Conservation (phyloP, 2,329 filamentous ascomycete species). For the Aspergillus candidus region DNA sequence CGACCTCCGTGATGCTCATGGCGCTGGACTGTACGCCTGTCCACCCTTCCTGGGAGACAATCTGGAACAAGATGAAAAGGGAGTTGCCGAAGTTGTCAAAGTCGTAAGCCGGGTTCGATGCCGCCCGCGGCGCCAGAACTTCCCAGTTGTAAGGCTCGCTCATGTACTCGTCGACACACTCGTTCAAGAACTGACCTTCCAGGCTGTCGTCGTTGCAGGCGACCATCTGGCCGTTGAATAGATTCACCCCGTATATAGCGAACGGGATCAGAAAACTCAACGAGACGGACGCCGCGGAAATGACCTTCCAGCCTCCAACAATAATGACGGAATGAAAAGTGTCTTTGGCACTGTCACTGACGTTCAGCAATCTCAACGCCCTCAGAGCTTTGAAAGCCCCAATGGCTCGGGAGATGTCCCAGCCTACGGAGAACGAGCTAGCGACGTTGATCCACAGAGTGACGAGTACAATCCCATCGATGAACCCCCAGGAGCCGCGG, state of each 20-base stretch:
- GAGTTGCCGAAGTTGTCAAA: constrained; percentile 95
- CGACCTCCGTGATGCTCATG: constrained; percentile 72
- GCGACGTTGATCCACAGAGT: constrained; percentile 94
- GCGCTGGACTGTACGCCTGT: constrained; percentile 82
- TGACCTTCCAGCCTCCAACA: constrained; percentile 86
- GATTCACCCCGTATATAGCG: constrained; percentile 88
- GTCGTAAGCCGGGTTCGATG: constrained; percentile 74
- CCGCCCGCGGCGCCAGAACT: constrained; percentile 74
- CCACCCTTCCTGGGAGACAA: constrained; percentile 98
- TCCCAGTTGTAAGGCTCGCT: constrained; percentile 77
- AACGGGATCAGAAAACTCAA: constrained; percentile 92
- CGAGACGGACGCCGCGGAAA: constrained; percentile 88
- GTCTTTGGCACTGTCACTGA: constrained; percentile 90
- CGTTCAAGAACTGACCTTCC: constrained; percentile 50
- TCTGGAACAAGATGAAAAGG: constrained; percentile 95
- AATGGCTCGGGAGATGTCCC: constrained; percentile 79
- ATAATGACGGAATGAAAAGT: constrained; percentile 97
- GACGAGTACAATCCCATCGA: constrained; percentile 83
- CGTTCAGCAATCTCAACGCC: constrained; percentile 83
- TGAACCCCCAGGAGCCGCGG: constrained; percentile 92
- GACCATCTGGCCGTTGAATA: constrained; percentile 79
- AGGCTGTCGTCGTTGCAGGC: constrained; percentile 68
- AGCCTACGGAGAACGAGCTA: constrained; percentile 74
- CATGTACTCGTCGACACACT: constrained; percentile 80
- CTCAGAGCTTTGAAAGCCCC: constrained; percentile 96